Percentiles rank a stretch among this genome's conserved stretches.
These are phyloP conservation scores for Microdochium nivale DNA, from an alignment of 2,329 filamentous ascomycete genomes.

Conservation along the genomic window DNA sequence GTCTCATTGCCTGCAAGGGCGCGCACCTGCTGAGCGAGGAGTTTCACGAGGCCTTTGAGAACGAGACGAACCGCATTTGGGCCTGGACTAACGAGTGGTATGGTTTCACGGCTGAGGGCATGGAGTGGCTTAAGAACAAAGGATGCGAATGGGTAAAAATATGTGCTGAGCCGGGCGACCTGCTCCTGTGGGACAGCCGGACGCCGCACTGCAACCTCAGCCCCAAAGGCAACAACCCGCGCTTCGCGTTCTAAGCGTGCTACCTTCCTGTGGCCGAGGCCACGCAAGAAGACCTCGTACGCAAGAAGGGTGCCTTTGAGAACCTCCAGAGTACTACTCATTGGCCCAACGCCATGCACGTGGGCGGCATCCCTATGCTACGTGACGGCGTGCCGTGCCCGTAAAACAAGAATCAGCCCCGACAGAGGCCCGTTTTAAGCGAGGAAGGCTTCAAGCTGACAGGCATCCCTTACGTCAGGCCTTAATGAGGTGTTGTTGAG, in stretches of 20 bases:
- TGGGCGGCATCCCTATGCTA: too few relatives aligned
- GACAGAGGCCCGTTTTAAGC: too few relatives aligned
- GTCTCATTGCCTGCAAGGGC: conserved; percentile 24
- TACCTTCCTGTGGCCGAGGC: conserved; percentile 24
- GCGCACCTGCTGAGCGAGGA: conserved; percentile 13
- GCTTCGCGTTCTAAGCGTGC: conserved; percentile 24
- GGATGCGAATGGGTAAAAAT: conserved; percentile 22
- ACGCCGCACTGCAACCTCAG: conserved; percentile 26
- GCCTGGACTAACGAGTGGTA: conserved; percentile 17
- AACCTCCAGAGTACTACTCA: conserved; percentile 19
- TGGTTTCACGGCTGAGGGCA: conserved; percentile 17
- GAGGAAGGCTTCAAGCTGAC: too few relatives aligned
- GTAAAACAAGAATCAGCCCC: too few relatives aligned
- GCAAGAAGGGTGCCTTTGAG: conserved; percentile 19
- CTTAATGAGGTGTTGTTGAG: too few relatives aligned
- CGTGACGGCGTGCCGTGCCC: too few relatives aligned
- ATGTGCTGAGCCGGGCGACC: conserved; percentile 23
- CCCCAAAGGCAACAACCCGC: conserved; percentile 15
- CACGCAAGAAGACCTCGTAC: conserved; percentile 13
- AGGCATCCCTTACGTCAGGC: too few relatives aligned
- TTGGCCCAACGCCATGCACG: conserved; percentile 8
- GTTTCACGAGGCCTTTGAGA: conserved; percentile 19
- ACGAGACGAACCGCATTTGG: conserved; percentile 14
- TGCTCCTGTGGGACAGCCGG: conserved; percentile 28
- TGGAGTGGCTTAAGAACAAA: conserved; percentile 22